Evolutionary conservation across 108 stramenopile genomes (phyloP).

Genomic region (Cylindrotheca closterium): DNA sequence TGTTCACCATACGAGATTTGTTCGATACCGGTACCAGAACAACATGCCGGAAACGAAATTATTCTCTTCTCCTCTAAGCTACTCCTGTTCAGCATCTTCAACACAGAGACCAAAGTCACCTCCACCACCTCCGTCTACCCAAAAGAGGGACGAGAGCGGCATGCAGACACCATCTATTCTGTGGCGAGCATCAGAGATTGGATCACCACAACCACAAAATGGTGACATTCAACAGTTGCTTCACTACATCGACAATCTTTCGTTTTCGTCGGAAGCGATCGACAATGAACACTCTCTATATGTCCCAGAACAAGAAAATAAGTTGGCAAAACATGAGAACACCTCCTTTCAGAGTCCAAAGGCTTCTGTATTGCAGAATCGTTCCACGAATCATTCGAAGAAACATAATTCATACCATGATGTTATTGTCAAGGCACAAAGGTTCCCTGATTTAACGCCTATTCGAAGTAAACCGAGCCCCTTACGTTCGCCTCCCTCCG

Average conservation of each 20-base stretch:
- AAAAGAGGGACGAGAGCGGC: not conserved
- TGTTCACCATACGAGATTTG: too few species aligned
- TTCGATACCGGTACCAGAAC: too few species aligned
- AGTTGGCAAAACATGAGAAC: too few species aligned
- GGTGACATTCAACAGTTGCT: constrained; percentile 6
- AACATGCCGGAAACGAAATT: too few species aligned
- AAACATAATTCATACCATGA: not conserved
- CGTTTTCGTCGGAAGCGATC: constrained; percentile 1
- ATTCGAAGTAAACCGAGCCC: not conserved
- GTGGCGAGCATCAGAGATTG: not conserved
- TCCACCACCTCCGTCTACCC: constrained; percentile 9
- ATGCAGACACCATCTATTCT: not conserved
- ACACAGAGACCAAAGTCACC: not conserved
- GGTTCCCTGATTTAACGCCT: not conserved
- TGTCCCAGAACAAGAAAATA: too few species aligned
- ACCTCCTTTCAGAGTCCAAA: too few species aligned
- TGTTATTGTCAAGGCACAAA: not conserved
- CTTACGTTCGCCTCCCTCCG: not conserved
- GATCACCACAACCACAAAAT: not conserved
- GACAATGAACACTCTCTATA: too few species aligned
- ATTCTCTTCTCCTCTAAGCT: constrained; percentile 7
- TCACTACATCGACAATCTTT: constrained; percentile 7
- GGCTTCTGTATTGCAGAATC: too few species aligned
- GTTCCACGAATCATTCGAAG: not conserved
- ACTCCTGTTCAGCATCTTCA: not conserved